phyloP scores from a whole-genome alignment of 768 basidiomycete species.

The Plicaturopsis crispa region DNA sequence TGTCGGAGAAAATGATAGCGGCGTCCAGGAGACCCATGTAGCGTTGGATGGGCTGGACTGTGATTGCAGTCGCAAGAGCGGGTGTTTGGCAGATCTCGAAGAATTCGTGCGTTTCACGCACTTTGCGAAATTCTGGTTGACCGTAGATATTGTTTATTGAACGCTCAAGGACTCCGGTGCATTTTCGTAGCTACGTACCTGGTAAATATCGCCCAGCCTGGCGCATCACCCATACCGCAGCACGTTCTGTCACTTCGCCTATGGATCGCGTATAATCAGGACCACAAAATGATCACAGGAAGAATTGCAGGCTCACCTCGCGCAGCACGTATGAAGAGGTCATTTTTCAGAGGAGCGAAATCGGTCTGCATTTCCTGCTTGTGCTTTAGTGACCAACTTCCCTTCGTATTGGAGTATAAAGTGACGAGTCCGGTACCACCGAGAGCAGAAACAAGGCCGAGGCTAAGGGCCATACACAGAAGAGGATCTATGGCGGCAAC shows the following conservation, averaged over 20 bases:
- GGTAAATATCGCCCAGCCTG: slow-evolving; percentile 95
- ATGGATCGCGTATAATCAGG: slow-evolving; percentile 3
- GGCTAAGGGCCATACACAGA: no score
- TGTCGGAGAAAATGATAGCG: slow-evolving; percentile 97
- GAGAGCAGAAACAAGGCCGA: no score
- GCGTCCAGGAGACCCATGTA: slow-evolving; percentile 87
- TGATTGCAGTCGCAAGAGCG: slow-evolving; percentile 81
- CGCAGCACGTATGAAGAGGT: slow-evolving; percentile 84
- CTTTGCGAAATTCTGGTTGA: slow-evolving; percentile 73
- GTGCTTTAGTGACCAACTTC: background rate
- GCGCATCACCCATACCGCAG: slow-evolving; percentile 98
- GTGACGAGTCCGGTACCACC: no score
- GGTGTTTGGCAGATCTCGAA: slow-evolving; percentile 94
- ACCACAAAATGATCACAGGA: slow-evolving; percentile 1
- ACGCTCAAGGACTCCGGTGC: no score
- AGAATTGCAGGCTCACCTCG: slow-evolving; percentile 39
- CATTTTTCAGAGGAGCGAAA: slow-evolving; percentile 79
- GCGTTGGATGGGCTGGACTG: slow-evolving; percentile 88
- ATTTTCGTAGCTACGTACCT: no score
- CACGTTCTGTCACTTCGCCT: slow-evolving; percentile 84
- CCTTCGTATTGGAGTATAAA: background rate
- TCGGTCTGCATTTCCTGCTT: slow-evolving; percentile 33
- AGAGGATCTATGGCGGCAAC: no score
- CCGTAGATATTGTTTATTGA: background rate
- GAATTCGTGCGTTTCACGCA: slow-evolving; percentile 85